Base-by-base conservation (phyloP, 2,329 filamentous ascomycete species). In the Colletotrichum cordylinicola region DNA sequence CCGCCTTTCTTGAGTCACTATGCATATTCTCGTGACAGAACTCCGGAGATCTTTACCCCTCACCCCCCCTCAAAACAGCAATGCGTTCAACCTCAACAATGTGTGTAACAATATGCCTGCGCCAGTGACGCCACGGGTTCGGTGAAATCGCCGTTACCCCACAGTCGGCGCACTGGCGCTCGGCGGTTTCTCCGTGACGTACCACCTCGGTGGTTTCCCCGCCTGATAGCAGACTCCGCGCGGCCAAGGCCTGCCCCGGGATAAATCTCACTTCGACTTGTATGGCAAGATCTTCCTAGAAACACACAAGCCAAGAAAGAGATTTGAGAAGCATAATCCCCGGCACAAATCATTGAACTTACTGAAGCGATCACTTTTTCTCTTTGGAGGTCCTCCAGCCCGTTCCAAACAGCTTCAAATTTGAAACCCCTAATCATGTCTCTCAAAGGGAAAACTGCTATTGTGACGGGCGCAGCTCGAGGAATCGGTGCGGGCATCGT, bases 401-500 rank as follows among this genome's bases (percentile, higher is more conserved):
- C 10, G 29, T 15, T 31, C 29, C 31, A 33, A 61, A 24, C 58
- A 13, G 24, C 18, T 21, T 61, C 21, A 6, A 66, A 8, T 29
- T 13, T n/a, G 29, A 55, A 35, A 31, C 43, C 35, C 33, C 13
- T 15, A 9, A 35, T 6, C 33, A 69, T 69, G 52, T 69, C 67
- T 43, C 60, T 74, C 3, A 29, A 66, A 39, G 67, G 61, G 10
- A 74, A 74, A n/a, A 15, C 68, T 8, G 73, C 73, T 2, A 75
- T 75, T 37, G 73, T 75, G 3, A 75, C 69, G 4, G 73, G 73
- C 58, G 68, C 39, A 16, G 55, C 73, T 64, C 62, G 73, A 29
- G 72, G 72, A 39, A 92, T 91, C 77, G 92, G 91, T 61, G 91
- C 90, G 78, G 88, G 91, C 18, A 92, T 93, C 70, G 92, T 92